Base-by-base conservation (phyloP, 805 yeast species). In the Yarrowia yakushimensis region DNA sequence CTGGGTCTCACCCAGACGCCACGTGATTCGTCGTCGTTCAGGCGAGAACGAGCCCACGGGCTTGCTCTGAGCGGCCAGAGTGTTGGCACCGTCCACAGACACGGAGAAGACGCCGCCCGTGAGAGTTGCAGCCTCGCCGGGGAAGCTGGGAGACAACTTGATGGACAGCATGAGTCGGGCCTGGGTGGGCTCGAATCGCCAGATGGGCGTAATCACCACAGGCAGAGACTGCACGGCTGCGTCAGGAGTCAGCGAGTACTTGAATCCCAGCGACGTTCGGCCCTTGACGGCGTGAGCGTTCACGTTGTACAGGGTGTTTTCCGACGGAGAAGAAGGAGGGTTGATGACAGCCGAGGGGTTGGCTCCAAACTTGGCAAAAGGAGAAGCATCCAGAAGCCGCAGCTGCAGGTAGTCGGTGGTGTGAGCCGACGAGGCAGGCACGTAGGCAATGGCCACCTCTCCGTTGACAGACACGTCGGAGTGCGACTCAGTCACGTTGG, bases 21-120 rank as follows among this genome's bases (percentile, higher is more conserved):
- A 92, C 0, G 94, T 86, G 63, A 94, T 86, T 74, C 97, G 83
- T 67, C 84, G 86, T 70, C 84, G 85, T 60, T 91, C 97, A 70
- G 84, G 87, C 74, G 87, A 90, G 79, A 91, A 93, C 0, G 96
- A 83, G 63, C 97, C 98, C 63, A 88, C 85, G 5, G 99, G 99
- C 72, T 88, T 90, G 3, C 96, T 87, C 65, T 91, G 85, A 0
- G 97, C 97, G 20, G 85, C 76, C 3, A 87, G 81, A 17, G 83
- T 80, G 17, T 55, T 39, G 11, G 88, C 86, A 36, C 86, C 87
- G 17, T 79, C 77, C 60, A 87, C 77, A 2, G 87, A 80, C 5
- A 85, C 89, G 8, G 86, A 79, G 7, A 88, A 79, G n/a, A 85
- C 77, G 48, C 89, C 79, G 8, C 39, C 59, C n/a, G 67, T 33